Evolutionary conservation across 148 eudicot species (phyloP).

Genomic region (Chenopodium quinoa): DNA sequence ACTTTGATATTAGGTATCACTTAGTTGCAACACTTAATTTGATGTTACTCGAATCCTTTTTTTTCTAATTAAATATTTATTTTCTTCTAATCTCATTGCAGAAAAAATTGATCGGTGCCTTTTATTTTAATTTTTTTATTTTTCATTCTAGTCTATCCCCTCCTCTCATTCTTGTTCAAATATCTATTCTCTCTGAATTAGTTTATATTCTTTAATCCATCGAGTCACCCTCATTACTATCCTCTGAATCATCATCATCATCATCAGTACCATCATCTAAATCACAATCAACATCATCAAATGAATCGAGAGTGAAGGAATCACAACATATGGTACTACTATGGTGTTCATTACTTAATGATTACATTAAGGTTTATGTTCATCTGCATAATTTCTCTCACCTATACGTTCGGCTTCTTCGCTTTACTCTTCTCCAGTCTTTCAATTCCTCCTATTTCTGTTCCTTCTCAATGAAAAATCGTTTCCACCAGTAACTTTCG

Average conservation of each 20-base stretch:
- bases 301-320: not conserved
- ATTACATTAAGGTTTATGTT: slow-evolving; percentile 29
- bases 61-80: too few relatives aligned
- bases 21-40: too few relatives aligned
- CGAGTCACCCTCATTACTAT: not conserved
- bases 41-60: too few relatives aligned
- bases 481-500: slow-evolving; percentile 61
- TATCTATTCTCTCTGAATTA: too few relatives aligned
- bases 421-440: slow-evolving; percentile 42
- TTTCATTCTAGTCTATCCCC: too few relatives aligned
- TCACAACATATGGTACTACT: slow-evolving; percentile 6
- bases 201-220: not conserved
- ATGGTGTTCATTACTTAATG: slow-evolving; percentile 24
- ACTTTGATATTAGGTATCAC: too few relatives aligned
- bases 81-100: too few relatives aligned
- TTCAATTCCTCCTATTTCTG: slow-evolving; percentile 51
- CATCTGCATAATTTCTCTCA: slow-evolving; percentile 33
- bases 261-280: not conserved
- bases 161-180: too few relatives aligned
- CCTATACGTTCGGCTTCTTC: slow-evolving; percentile 41
- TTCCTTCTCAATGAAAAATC: slow-evolving; percentile 70
- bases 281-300: slow-evolving; percentile 5
- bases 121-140: too few relatives aligned
- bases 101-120: too few relatives aligned
- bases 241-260: not conserved